A percentile compares a stretch with the other conserved stretches of the same genome.
Conservation (phyloP, 768 basidiomycete genomes). For the Panaeolus cyanescens region DNA sequence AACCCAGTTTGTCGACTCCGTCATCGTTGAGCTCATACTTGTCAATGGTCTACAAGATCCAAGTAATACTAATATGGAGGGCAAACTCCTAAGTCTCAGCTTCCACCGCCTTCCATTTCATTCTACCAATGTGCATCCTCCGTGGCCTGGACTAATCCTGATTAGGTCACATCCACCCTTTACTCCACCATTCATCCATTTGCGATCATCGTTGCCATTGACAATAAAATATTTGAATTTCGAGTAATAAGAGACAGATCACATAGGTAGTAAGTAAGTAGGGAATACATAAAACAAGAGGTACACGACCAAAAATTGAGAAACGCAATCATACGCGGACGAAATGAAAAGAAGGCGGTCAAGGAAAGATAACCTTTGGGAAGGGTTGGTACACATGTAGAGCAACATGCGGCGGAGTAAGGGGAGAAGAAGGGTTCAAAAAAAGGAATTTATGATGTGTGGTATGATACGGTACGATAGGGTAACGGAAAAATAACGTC, state of each 20-base stretch:
- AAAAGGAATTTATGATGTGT: not conserved
- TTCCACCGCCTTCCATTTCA: not conserved
- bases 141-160: not conserved
- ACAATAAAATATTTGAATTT: not conserved
- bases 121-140: too few relatives aligned
- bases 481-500: not conserved
- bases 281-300: conserved; percentile 2
- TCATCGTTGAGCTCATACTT: too few relatives aligned
- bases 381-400: too few relatives aligned
- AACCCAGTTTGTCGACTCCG: too few relatives aligned
- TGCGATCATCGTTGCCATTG: too few relatives aligned
- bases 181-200: not conserved
- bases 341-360: not conserved
- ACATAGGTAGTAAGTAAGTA: conserved; percentile 2
- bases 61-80: too few relatives aligned
- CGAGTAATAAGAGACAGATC: not conserved
- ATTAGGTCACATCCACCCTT: not conserved
- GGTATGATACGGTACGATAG: not conserved
- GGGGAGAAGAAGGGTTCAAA: not conserved
- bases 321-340: too few relatives aligned
- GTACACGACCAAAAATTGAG: conserved; percentile 2
- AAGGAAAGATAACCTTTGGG: too few relatives aligned
- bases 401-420: too few relatives aligned
- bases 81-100: too few relatives aligned
- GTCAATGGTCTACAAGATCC: too few relatives aligned